Evolutionary conservation across 768 basidiomycete genomes (phyloP).

Genomic region (Chiua virens): DNA sequence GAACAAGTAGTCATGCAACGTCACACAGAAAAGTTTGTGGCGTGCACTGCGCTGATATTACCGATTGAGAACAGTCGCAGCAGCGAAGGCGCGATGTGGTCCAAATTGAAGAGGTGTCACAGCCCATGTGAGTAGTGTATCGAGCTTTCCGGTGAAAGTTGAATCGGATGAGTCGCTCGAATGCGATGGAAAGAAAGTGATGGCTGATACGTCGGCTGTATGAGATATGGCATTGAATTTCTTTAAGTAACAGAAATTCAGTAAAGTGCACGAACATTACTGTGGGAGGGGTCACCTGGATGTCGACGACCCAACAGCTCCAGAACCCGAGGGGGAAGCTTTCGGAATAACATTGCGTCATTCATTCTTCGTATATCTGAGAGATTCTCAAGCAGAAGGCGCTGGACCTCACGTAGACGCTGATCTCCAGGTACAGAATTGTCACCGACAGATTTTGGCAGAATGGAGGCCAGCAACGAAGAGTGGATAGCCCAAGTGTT

Average conservation of each 20-base stretch:
- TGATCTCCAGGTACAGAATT: constrained; percentile 16
- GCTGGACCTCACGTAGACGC: constrained; percentile 44
- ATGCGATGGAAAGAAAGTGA: constrained; percentile 58
- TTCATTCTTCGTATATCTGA: constrained; percentile 75
- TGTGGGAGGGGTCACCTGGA: constrained; percentile 38
- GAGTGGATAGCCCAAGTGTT: constrained; percentile 62
- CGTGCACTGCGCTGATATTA: constrained; percentile 65
- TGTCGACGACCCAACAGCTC: constrained; percentile 58
- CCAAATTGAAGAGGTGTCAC: constrained; percentile 81
- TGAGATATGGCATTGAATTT: constrained; percentile 75
- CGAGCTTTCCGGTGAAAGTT: constrained; percentile 65
- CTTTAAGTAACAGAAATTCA: constrained; percentile 39
- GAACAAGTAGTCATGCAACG: constrained; percentile 75
- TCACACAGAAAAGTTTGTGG: constrained; percentile 60
- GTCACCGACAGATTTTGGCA: constrained; percentile 43
- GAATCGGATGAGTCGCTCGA: constrained; percentile 33
- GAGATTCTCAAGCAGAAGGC: constrained; percentile 55
- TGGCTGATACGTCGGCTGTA: constrained; percentile 55
- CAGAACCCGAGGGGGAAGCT: constrained; percentile 59
- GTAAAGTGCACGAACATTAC: background rate
- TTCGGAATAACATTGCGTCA: constrained; percentile 75
- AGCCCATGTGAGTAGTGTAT: constrained; percentile 77
- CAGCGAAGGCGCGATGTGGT: constrained; percentile 76
- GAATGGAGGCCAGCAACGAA: constrained; percentile 33
- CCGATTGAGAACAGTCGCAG: constrained; percentile 61